Percentiles rank a stretch among this genome's conserved stretches.
Evolutionary conservation across 2,329 filamentous ascomycete species (phyloP).

Genomic region (Lachnellula subtilissima): DNA sequence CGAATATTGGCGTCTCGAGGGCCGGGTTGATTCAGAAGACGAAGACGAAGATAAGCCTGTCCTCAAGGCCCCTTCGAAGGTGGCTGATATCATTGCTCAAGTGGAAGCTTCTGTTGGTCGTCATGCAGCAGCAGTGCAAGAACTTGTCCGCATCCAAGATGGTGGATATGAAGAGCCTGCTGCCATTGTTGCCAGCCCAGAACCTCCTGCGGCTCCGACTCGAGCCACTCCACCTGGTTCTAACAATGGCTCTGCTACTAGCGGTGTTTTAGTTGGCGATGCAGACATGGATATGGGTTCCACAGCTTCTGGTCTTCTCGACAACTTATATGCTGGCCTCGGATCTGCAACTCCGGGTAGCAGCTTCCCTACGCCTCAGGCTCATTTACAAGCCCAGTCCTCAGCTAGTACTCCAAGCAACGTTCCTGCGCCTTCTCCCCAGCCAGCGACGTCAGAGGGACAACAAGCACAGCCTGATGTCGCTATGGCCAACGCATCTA

Average conservation of each 20-base stretch:
- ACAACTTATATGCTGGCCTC: slow-evolving; percentile 63
- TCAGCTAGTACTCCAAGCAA: slow-evolving; percentile 53
- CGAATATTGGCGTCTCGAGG: slow-evolving; percentile 62
- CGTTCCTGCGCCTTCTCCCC: slow-evolving; percentile 40
- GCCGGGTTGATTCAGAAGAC: slow-evolving; percentile 49
- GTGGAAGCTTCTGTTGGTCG: slow-evolving; percentile 69
- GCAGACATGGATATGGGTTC: slow-evolving; percentile 60
- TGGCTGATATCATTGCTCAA: slow-evolving; percentile 70
- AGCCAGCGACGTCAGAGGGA: slow-evolving; percentile 27
- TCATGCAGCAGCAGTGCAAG: slow-evolving; percentile 58
- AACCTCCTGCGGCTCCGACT: slow-evolving; percentile 11
- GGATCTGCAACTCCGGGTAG: slow-evolving; percentile 54
- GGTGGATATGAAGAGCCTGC: slow-evolving; percentile 63
- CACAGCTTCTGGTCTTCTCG: slow-evolving; percentile 59
- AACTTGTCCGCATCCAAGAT: slow-evolving; percentile 68
- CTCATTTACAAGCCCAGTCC: slow-evolving; percentile 54
- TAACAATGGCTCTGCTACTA: slow-evolving; percentile 49
- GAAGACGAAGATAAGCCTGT: slow-evolving; percentile 25
- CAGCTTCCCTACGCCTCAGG: slow-evolving; percentile 50
- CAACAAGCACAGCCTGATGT: slow-evolving; percentile 11
- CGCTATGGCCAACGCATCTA: slow-evolving; percentile 10
- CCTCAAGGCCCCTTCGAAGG: slow-evolving; percentile 37
- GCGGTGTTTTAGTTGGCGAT: slow-evolving; percentile 52
- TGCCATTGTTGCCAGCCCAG: slow-evolving; percentile 19
- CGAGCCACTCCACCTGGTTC: slow-evolving; percentile 49